Evolutionary conservation across 2,329 filamentous ascomycete species (phyloP).

Genomic region (Pseudogymnoascus destructans): DNA sequence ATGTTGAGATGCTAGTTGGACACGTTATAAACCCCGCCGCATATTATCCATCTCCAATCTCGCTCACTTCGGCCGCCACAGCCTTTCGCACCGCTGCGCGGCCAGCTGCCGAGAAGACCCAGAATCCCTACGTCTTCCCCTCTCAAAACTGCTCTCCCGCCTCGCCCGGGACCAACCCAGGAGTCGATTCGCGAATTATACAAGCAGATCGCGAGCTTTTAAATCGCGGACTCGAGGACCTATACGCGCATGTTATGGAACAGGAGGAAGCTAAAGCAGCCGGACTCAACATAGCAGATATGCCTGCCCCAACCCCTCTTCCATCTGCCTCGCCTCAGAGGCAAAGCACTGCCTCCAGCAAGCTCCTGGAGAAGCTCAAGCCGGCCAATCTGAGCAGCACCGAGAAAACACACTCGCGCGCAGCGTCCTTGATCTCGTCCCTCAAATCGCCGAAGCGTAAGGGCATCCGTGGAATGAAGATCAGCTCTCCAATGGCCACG

Average conservation of each 20-base stretch:
- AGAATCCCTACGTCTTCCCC: slow-evolving; percentile 33
- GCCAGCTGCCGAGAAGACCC: slow-evolving; percentile 32
- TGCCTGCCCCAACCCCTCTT: slow-evolving; percentile 25
- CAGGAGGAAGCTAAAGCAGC: slow-evolving; percentile 59
- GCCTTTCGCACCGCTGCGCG: slow-evolving; percentile 35
- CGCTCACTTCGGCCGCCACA: slow-evolving; percentile 24
- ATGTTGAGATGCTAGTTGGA: slow-evolving; percentile 24
- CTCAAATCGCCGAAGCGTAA: slow-evolving; percentile 41
- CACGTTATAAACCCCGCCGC: slow-evolving; percentile 33
- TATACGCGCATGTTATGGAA: slow-evolving; percentile 87
- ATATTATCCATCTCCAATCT: slow-evolving; percentile 18
- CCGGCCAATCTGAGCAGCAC: slow-evolving; percentile 27
- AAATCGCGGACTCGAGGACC: slow-evolving; percentile 71
- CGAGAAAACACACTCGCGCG: slow-evolving; percentile 41
- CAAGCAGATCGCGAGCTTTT: slow-evolving; percentile 61
- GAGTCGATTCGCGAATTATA: slow-evolving; percentile 66
- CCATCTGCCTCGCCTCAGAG: slow-evolving; percentile 22
- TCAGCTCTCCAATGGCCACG: slow-evolving; percentile 54
- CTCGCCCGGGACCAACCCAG: slow-evolving; percentile 39
- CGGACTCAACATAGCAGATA: slow-evolving; percentile 36
- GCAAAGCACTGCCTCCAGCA: slow-evolving; percentile 30
- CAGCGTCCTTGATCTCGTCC: slow-evolving; percentile 47
- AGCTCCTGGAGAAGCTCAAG: slow-evolving; percentile 35
- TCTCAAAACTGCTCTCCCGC: slow-evolving; percentile 23
- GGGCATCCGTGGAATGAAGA: slow-evolving; percentile 34